A percentile compares a stretch with the other conserved stretches of the same genome.
Conservation (phyloP, 495 filamentous ascomycete genomes). For the Pyronema omphalodes region DNA sequence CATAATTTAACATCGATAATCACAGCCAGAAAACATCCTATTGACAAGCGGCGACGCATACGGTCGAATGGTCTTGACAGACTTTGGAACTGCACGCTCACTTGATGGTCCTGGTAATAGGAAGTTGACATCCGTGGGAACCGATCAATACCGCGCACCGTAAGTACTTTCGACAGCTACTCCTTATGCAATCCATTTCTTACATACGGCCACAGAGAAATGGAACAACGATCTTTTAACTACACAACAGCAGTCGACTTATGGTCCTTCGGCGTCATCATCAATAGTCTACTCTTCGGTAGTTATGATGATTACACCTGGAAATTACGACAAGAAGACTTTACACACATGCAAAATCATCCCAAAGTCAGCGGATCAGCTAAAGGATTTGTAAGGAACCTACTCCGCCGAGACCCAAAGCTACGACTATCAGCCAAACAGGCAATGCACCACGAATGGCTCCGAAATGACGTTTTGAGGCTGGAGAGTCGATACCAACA, state of each 20-base stretch:
- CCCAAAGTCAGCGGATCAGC: conserved; percentile 26
- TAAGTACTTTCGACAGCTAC: conserved; percentile 24
- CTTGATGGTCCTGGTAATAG: neutral
- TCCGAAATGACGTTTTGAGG: conserved; percentile 17
- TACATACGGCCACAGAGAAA: conserved; percentile 2
- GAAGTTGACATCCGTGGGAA: conserved; percentile 32
- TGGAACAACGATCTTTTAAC: neutral
- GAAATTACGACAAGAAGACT: neutral
- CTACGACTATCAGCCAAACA: conserved; percentile 35
- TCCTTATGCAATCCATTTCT: neutral
- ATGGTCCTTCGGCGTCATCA: conserved; percentile 43
- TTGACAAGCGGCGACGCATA: conserved; percentile 31
- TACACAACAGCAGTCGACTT: conserved; percentile 48
- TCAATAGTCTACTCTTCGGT: conserved; percentile 30
- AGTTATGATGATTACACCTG: neutral
- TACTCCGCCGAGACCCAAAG: conserved; percentile 35
- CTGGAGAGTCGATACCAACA: conserved; percentile 7
- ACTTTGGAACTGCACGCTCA: conserved; percentile 41
- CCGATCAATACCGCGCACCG: conserved; percentile 43
- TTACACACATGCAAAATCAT: neutral
- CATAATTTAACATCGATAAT: too few relatives aligned
- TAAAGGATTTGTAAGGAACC: conserved; percentile 35
- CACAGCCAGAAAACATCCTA: conserved; percentile 43
- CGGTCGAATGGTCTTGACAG: conserved; percentile 39
- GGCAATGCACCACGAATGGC: conserved; percentile 41